These are phyloP conservation scores for Yamadazyma nakazawae DNA, from an alignment of 805 yeast genomes.

Conservation along the genomic window DNA sequence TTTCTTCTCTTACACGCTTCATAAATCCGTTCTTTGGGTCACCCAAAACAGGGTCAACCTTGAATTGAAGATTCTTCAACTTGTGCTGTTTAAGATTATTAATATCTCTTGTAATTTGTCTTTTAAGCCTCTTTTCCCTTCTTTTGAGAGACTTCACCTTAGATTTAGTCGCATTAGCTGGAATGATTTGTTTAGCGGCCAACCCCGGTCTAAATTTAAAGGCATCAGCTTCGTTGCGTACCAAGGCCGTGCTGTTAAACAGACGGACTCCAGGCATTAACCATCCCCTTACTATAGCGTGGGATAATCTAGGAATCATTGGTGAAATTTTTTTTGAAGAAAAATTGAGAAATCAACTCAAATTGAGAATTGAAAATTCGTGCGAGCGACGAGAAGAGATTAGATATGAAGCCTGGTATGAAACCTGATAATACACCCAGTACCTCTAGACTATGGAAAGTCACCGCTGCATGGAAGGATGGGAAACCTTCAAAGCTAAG, in stretches of 20 bases:
- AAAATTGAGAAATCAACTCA: background rate
- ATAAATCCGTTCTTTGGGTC: constrained; percentile 63
- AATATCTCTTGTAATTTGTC: constrained; percentile 38
- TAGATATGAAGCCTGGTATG: background rate
- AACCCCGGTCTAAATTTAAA: constrained; percentile 17
- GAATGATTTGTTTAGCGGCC: constrained; percentile 38
- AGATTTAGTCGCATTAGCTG: constrained; percentile 29
- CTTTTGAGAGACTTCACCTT: constrained; percentile 33
- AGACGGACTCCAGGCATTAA: background rate
- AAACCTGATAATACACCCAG: background rate
- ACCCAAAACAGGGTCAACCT: constrained; percentile 85
- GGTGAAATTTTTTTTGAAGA: background rate
- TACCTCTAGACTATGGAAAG: background rate
- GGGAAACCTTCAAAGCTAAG: constrained; percentile 17
- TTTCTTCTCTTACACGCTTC: constrained; percentile 59
- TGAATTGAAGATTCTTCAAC: constrained; percentile 27
- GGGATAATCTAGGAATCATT: background rate
- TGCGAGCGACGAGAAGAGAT: background rate
- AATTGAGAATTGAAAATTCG: background rate
- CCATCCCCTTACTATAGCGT: background rate
- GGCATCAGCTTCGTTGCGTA: background rate
- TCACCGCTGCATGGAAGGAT: constrained; percentile 11
- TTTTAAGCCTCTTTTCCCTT: constrained; percentile 39
- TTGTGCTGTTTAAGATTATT: constrained; percentile 40
- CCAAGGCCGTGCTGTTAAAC: background rate